A percentile compares a stretch with the other conserved stretches of the same genome.
phyloP scores from a whole-genome alignment of 768 basidiomycete species.

The Lactarius trivialis region DNA sequence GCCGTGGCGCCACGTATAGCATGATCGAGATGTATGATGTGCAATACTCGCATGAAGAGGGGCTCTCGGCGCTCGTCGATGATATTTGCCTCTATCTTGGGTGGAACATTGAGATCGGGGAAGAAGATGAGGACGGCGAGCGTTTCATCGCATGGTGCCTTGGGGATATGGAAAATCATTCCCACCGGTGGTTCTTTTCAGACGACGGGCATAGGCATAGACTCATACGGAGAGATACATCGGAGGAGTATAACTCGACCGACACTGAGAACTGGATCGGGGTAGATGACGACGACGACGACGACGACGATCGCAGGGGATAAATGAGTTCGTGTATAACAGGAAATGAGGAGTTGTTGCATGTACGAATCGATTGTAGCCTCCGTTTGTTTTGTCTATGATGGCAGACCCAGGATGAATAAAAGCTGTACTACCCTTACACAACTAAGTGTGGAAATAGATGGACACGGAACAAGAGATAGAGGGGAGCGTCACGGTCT shows the following conservation, averaged over 20 bases:
- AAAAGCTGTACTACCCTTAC: not conserved
- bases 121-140: conserved; percentile 37
- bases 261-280: conserved; percentile 23
- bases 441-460: not conserved
- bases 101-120: conserved; percentile 54
- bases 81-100: conserved; percentile 51
- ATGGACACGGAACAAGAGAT: not conserved
- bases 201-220: conserved; percentile 22
- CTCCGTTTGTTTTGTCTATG: not conserved
- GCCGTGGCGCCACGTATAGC: conserved; percentile 50
- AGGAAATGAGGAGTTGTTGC: not conserved
- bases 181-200: conserved; percentile 39
- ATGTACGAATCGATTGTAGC: not conserved
- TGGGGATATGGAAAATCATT: conserved; percentile 36
- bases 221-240: conserved; percentile 17
- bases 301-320: too few relatives aligned
- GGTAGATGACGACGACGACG: conserved; percentile 5
- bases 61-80: conserved; percentile 41
- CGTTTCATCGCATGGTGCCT: conserved; percentile 36
- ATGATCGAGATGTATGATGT: conserved; percentile 55
- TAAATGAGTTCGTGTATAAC: conserved; percentile 3
- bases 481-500: conserved; percentile 6
- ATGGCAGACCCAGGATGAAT: not conserved
- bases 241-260: conserved; percentile 12
- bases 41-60: conserved; percentile 47